A percentile compares a stretch with the other conserved stretches of the same genome.
Evolutionary conservation across 805 yeast species (phyloP).

Genomic region (Teunomyces gatunensis): DNA sequence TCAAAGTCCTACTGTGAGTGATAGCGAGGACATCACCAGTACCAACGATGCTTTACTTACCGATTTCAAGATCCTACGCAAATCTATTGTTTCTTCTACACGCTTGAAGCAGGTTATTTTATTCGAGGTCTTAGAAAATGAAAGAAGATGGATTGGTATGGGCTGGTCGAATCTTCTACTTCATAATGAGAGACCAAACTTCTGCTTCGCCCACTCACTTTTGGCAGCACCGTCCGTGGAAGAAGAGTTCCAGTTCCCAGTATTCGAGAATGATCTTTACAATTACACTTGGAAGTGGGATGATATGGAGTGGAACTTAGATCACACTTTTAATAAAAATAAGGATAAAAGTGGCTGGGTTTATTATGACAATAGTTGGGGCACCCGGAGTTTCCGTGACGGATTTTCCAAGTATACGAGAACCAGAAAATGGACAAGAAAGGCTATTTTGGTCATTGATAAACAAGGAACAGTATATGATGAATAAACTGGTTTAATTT

Average conservation of each 20-base stretch:
- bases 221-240: constrained; percentile 25
- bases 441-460: constrained; percentile 35
- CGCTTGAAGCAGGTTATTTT: constrained; percentile 46
- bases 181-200: constrained; percentile 52
- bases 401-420: constrained; percentile 52
- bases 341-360: constrained; percentile 50
- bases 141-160: constrained; percentile 59
- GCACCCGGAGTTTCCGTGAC: constrained; percentile 35
- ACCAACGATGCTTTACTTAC: constrained; percentile 21
- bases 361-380: constrained; percentile 54
- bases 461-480: constrained; percentile 13
- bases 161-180: constrained; percentile 55
- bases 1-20: constrained; percentile 18
- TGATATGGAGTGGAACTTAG: constrained; percentile 51
- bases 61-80: constrained; percentile 39
- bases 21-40: constrained; percentile 13
- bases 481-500: background rate
- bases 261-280: constrained; percentile 34
- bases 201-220: constrained; percentile 41
- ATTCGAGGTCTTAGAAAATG: constrained; percentile 54
- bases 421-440: constrained; percentile 49
- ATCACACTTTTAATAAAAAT: constrained; percentile 35
- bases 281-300: constrained; percentile 56
- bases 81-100: constrained; percentile 37
- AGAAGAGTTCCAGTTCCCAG: constrained; percentile 46